Evolutionary conservation across 1,284 basidiomycete genomes (phyloP), one percentile per base, ranked within the genome.

Genomic region (Cystobasidiaceae sp.): DNA sequence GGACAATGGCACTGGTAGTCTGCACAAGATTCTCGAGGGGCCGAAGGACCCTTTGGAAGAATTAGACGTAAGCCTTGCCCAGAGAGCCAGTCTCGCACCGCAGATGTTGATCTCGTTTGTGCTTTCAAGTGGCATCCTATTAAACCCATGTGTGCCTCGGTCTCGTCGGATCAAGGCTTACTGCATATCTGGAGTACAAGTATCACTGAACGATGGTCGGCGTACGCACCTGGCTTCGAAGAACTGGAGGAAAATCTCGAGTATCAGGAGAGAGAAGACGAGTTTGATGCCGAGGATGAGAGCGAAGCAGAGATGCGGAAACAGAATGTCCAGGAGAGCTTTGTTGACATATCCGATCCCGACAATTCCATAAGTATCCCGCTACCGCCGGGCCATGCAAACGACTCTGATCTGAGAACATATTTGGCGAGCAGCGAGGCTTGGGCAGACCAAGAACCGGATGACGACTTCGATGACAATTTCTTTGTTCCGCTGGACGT

Each of bases 191-290:
- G 83, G 83, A 79, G 79, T 3, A 83, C 80, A 0, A 76, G 78
- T 3, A 74, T 77, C 5, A 79, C 80, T 8, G 96, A 98, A 77
- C 82, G 81, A 70, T 99, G 94, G 94, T 89, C 90, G 27, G 93
- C 96, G 0, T 98, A 98, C 75, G 96, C 96, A 0, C 93, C 93
- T 19, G 94, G 93, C 0, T 99, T 99, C 71, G 96, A 97, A 74
- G 96, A 98, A 77, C 83, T 97, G 4, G 94, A 98, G 71, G 94
- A 97, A 79, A 99, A 99, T 73, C 86, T 91, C 15, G 91, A 93
- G 75, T 99, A 98, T 74, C 87, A 92, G 73, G 96, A 99, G 75
- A 82, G 85, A 54, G 96, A 99, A 74, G 91, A 96, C 73, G 96
- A 99, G 76, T 99, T 99, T 76, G 96, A 99, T 76, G 87, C 97